Conservation (phyloP, 2,329 filamentous ascomycete species). For the Acrodontium crateriforme region DNA sequence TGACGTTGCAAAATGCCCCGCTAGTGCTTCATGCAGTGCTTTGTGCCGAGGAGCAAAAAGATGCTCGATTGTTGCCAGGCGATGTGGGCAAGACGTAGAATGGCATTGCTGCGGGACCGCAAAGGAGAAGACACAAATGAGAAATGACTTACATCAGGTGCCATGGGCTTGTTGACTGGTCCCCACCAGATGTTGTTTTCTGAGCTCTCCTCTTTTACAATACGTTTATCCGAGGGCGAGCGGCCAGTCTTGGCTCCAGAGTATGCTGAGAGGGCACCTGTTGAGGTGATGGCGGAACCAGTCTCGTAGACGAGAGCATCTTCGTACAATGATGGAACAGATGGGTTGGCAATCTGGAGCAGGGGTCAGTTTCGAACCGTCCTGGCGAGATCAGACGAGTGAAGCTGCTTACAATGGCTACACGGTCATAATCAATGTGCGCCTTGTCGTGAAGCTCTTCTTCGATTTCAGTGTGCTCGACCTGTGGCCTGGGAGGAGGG, state of each 20-base stretch:
- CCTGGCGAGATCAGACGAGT: too few species aligned
- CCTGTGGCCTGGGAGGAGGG: slow-evolving; percentile 53
- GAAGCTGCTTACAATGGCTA: slow-evolving; percentile 67
- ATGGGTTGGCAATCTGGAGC: slow-evolving; percentile 66
- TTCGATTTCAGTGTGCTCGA: slow-evolving; percentile 91
- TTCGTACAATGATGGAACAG: slow-evolving; percentile 92
- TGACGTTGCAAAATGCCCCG: too few species aligned
- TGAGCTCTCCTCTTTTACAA: slow-evolving; percentile 81
- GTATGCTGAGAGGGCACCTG: slow-evolving; percentile 90
- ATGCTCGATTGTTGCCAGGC: too few species aligned
- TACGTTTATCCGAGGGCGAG: slow-evolving; percentile 92
- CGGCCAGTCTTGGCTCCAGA: slow-evolving; percentile 96
- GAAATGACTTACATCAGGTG: slow-evolving; percentile 67
- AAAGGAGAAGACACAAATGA: neutral
- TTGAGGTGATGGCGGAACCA: slow-evolving; percentile 91
- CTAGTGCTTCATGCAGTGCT: too few species aligned
- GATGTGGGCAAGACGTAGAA: too few species aligned
- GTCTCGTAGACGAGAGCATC: slow-evolving; percentile 98
- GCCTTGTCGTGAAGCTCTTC: slow-evolving; percentile 95
- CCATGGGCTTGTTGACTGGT: slow-evolving; percentile 98
- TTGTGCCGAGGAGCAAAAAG: too few species aligned
- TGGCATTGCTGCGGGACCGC: neutral
- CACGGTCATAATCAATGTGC: slow-evolving; percentile 97
- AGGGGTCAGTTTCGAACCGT: neutral
- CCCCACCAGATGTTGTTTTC: slow-evolving; percentile 97